A percentile compares a stretch with the other conserved stretches of the same genome.
Evolutionary conservation across 2,329 filamentous ascomycete species (phyloP).

Genomic region (Cladophialophora carrionii): DNA sequence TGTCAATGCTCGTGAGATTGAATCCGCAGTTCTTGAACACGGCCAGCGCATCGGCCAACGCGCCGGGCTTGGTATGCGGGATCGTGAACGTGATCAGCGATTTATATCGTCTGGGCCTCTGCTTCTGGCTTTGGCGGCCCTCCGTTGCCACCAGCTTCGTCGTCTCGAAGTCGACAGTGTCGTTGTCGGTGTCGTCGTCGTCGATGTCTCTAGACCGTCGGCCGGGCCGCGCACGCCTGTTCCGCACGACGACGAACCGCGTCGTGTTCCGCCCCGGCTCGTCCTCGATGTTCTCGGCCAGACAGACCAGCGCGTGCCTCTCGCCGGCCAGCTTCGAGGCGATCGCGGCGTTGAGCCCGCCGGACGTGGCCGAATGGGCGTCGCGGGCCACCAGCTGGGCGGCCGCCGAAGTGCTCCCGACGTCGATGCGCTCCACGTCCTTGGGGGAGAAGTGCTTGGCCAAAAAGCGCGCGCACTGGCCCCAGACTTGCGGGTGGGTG

Average conservation of each 20-base stretch:
- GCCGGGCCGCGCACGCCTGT: conserved; percentile 26
- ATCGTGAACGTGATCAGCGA: conserved; percentile 83
- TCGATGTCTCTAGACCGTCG: not conserved
- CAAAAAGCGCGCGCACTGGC: conserved; percentile 82
- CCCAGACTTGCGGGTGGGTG: conserved; percentile 93
- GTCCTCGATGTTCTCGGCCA: conserved; percentile 58
- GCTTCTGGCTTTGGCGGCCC: not conserved
- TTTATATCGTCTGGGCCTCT: conserved; percentile 54
- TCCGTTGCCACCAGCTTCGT: not conserved
- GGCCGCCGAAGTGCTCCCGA: conserved; percentile 81
- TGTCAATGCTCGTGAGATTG: conserved; percentile 90
- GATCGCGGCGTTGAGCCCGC: conserved; percentile 73
- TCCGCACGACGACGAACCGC: conserved; percentile 50
- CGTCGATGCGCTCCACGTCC: conserved; percentile 71
- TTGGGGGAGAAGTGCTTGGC: conserved; percentile 41
- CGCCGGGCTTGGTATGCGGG: conserved; percentile 75
- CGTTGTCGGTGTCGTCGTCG: not conserved
- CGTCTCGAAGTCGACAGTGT: not conserved
- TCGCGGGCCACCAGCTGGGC: conserved; percentile 69
- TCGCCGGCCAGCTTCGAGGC: conserved; percentile 74
- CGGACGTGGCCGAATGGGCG: conserved; percentile 25
- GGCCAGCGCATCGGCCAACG: conserved; percentile 76
- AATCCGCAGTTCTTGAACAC: conserved; percentile 74
- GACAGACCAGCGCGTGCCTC: conserved; percentile 67
- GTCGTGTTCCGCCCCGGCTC: conserved; percentile 51